A percentile compares a stretch with the other conserved stretches of the same genome.
These are phyloP conservation scores for Arctium lappa DNA, from an alignment of 129 eudicot genomes.

Conservation along the genomic window DNA sequence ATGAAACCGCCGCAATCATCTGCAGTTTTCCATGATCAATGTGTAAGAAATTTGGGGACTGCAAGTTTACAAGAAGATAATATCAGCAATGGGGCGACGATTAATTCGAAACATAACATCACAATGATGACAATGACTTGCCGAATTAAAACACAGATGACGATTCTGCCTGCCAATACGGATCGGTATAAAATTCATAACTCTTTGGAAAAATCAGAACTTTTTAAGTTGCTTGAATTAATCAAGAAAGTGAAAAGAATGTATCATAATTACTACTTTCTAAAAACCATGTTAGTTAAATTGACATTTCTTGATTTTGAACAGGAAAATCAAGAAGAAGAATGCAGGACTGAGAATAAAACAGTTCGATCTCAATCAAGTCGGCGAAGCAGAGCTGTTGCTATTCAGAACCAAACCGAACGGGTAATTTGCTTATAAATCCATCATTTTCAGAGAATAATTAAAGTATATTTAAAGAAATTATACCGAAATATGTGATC, in stretches of 20 bases:
- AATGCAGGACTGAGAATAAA: too few species aligned
- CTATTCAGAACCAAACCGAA: slow-evolving; percentile 79
- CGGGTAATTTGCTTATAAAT: slow-evolving; percentile 39
- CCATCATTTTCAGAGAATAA: background rate
- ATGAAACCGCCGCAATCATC: too few species aligned
- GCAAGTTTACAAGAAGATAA: slow-evolving; percentile 27
- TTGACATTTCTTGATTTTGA: too few species aligned
- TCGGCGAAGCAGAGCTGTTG: slow-evolving; percentile 37
- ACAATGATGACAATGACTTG: slow-evolving; percentile 75
- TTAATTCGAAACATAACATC: slow-evolving; percentile 36
- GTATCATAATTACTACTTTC: too few species aligned
- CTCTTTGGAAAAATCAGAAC: background rate
- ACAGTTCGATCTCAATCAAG: too few species aligned
- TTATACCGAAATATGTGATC: background rate
- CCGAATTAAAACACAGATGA: slow-evolving; percentile 57
- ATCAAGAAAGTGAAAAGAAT: too few species aligned
- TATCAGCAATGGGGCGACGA: slow-evolving; percentile 48
- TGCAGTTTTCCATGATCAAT: too few species aligned
- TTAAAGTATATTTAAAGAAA: background rate
- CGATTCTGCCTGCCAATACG: slow-evolving; percentile 57
- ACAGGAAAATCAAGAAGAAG: too few species aligned
- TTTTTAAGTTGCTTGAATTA: slow-evolving; percentile 31
- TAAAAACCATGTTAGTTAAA: too few species aligned
- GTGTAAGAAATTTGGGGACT: background rate
- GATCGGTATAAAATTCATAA: slow-evolving; percentile 43